Evolutionary conservation across 495 filamentous ascomycete species (phyloP).

Genomic region (Penicillium canescens): DNA sequence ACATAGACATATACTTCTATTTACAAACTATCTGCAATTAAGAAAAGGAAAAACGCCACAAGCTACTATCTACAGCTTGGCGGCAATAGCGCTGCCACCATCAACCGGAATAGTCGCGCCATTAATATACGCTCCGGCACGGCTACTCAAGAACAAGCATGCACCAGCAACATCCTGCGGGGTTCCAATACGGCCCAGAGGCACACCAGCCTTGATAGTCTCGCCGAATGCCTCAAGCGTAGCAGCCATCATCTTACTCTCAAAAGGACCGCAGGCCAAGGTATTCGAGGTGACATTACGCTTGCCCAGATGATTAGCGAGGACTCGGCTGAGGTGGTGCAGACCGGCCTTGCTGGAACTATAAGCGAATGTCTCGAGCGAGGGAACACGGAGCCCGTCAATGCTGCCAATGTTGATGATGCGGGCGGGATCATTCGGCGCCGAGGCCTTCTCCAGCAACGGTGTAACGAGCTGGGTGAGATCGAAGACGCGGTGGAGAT

Average conservation of each 20-base stretch:
- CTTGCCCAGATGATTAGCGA: conserved; percentile 69
- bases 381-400: conserved; percentile 65
- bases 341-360: conserved; percentile 73
- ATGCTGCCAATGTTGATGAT: conserved; percentile 77
- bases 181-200: conserved; percentile 69
- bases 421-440: conserved; percentile 53
- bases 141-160: conserved; percentile 71
- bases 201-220: conserved; percentile 61
- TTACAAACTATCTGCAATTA: neutral
- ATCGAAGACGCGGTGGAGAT: conserved; percentile 79
- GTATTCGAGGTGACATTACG: conserved; percentile 70
- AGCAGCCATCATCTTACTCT: conserved; percentile 82
- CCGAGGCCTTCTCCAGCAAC: conserved; percentile 59
- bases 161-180: conserved; percentile 74
- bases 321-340: conserved; percentile 69
- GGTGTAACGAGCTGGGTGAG: conserved; percentile 74
- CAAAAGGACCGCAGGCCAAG: conserved; percentile 77
- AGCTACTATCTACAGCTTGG: conserved; percentile 49
- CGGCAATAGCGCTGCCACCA: conserved; percentile 58
- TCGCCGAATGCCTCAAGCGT: conserved; percentile 64
- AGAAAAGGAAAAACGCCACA: neutral
- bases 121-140: conserved; percentile 73
- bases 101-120: conserved; percentile 76
- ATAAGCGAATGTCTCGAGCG: conserved; percentile 77
- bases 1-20: conserved; percentile 1